Percentiles rank a stretch among this genome's conserved stretches.
Conservation (phyloP, 2,329 filamentous ascomycete species). For the Zymoseptoria tritici region DNA sequence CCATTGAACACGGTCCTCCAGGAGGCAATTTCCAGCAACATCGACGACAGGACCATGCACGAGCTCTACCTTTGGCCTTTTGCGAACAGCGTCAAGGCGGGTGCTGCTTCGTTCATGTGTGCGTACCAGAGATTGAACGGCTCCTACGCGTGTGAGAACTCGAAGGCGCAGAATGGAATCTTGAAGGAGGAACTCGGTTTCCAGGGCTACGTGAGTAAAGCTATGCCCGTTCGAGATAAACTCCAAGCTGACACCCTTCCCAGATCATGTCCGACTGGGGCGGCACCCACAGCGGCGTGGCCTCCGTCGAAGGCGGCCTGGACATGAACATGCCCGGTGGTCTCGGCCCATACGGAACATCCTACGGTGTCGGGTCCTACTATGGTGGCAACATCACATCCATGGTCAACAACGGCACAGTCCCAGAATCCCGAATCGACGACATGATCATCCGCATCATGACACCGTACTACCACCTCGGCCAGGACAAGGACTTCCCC, state of each 20-base stretch:
- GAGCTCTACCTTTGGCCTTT: slow-evolving; percentile 35
- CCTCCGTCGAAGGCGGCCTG: slow-evolving; percentile 51
- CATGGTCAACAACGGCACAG: slow-evolving; percentile 46
- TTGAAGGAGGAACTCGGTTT: slow-evolving; percentile 8
- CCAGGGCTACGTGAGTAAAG: not conserved
- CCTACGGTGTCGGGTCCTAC: slow-evolving; percentile 10
- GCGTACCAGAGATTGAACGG: slow-evolving; percentile 55
- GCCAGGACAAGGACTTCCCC: slow-evolving; percentile 54
- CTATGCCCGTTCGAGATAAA: not conserved
- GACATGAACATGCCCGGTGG: slow-evolving; percentile 56
- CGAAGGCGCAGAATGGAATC: slow-evolving; percentile 57
- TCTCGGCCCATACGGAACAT: slow-evolving; percentile 39
- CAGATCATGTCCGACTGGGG: slow-evolving; percentile 44
- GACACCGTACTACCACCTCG: slow-evolving; percentile 49
- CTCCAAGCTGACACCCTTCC: not conserved
- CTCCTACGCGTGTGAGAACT: slow-evolving; percentile 53
- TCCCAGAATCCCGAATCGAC: slow-evolving; percentile 46
- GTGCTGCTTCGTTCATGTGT: slow-evolving; percentile 46
- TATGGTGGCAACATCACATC: slow-evolving; percentile 29
- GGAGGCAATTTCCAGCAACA: slow-evolving; percentile 42
- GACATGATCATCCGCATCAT: slow-evolving; percentile 48
- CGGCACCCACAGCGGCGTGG: slow-evolving; percentile 43
- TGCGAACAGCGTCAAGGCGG: slow-evolving; percentile 42
- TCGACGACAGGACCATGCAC: slow-evolving; percentile 53
- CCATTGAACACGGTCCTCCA: slow-evolving; percentile 1